A percentile compares a stretch with the other conserved stretches of the same genome.
Evolutionary conservation across 257 asterid species (phyloP).

Genomic region (Solanum chaucha): DNA sequence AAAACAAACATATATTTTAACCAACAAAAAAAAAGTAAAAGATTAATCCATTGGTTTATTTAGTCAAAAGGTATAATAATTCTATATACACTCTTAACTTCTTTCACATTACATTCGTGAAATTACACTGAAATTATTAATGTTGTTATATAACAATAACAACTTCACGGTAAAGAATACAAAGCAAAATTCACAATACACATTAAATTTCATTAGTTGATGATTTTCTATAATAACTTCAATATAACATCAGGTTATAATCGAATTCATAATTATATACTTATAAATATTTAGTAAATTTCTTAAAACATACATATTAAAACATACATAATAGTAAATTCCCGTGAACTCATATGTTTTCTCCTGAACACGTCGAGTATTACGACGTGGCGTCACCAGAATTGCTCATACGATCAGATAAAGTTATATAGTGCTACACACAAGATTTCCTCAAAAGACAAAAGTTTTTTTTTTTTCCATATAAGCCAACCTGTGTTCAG

Average conservation of each 20-base stretch:
- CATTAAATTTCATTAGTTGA: background rate
- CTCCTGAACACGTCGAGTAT: too few relatives aligned
- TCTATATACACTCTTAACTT: background rate
- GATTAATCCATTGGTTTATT: background rate
- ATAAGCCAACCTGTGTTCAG: background rate
- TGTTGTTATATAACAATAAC: background rate
- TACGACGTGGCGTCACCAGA: background rate
- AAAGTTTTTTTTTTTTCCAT: background rate
- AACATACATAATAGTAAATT: background rate
- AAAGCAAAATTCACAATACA: background rate
- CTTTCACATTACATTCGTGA: background rate
- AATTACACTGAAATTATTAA: too few relatives aligned
- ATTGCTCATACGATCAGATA: background rate
- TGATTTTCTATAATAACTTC: background rate
- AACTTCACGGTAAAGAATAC: background rate
- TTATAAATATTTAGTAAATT: background rate
- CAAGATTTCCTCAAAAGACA: background rate
- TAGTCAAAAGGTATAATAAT: background rate
- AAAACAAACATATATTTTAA: background rate
- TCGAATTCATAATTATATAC: background rate
- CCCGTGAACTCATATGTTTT: background rate
- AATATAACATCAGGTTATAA: background rate
- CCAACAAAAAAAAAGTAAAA: background rate
- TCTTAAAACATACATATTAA: background rate
- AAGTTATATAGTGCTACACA: background rate